A percentile compares a stretch with the other conserved stretches of the same genome.
Conservation (phyloP, 306 rosid species). For the Hippophae tibetana region DNA sequence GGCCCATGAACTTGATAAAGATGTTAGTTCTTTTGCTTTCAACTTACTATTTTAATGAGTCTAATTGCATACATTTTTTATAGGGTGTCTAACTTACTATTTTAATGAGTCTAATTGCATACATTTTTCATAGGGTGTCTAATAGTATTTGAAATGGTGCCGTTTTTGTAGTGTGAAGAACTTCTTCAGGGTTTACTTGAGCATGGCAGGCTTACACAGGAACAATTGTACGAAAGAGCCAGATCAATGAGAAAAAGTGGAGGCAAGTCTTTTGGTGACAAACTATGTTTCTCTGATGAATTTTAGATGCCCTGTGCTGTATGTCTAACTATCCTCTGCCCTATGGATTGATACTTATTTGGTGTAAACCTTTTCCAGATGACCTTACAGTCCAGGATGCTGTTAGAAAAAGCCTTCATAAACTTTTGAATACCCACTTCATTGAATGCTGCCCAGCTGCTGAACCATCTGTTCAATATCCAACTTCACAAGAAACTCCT, state of each 20-base stretch:
- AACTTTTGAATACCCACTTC: constrained; percentile 45
- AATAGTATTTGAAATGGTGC: background rate
- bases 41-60: constrained; percentile 8
- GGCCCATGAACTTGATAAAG: constrained; percentile 38
- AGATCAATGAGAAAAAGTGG: constrained; percentile 34
- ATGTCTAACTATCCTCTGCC: background rate
- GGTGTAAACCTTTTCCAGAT: constrained; percentile 23
- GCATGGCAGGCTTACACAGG: too few relatives aligned
- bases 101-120: constrained; percentile 10
- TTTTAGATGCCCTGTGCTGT: background rate
- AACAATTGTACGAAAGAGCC: constrained; percentile 27
- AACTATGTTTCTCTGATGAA: background rate
- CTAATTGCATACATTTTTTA: constrained; percentile 4
- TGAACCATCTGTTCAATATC: constrained; percentile 43
- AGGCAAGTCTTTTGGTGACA: constrained; percentile 32
- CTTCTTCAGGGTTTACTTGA: constrained; percentile 10
- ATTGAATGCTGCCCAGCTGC: constrained; percentile 79
- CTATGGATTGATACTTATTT: too few relatives aligned
- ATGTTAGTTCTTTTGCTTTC: constrained; percentile 33
- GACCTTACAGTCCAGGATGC: constrained; percentile 31
- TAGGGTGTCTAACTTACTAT: background rate
- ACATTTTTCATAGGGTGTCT: background rate
- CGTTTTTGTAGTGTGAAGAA: constrained; percentile 44
- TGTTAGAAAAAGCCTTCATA: constrained; percentile 44
- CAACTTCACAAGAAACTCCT: constrained; percentile 29